Evolutionary conservation across 768 basidiomycete genomes (phyloP).

Genomic region (Lactarius psammicola): DNA sequence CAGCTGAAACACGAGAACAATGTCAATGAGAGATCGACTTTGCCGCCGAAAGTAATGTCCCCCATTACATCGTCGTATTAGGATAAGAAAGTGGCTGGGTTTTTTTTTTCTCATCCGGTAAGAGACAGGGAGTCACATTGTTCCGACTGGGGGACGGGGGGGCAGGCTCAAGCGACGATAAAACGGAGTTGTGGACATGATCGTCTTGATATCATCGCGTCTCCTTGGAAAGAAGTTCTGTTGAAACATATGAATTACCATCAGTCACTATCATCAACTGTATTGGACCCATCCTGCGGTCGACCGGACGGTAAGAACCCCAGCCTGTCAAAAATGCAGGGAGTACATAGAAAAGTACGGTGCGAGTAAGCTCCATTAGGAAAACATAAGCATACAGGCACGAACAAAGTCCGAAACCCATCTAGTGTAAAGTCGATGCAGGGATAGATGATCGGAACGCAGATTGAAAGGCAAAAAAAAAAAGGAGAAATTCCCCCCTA

Average conservation of each 20-base stretch:
- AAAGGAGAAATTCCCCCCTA: background rate
- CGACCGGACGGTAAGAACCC: background rate
- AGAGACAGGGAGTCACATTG: no score
- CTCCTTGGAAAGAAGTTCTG: background rate
- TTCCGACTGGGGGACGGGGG: no score
- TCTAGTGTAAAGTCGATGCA: background rate
- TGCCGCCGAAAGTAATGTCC: no score
- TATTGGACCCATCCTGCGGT: background rate
- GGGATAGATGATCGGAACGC: background rate
- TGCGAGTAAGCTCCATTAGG: slow-evolving; percentile 5
- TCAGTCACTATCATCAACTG: background rate
- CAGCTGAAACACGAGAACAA: background rate
- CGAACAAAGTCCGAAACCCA: background rate
- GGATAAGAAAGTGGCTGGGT: no score
- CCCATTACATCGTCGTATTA: no score
- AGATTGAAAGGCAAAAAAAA: no score
- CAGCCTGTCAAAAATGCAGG: background rate
- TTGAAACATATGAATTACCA: background rate
- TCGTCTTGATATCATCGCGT: background rate
- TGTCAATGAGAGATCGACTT: background rate
- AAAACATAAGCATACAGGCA: slow-evolving; percentile 5
- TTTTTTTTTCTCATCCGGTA: no score
- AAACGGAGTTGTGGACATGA: background rate
- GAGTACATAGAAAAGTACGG: background rate
- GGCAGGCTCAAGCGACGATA: background rate